Percentiles rank a stretch among this genome's conserved stretches.
These are phyloP conservation scores for Fonsecaea multimorphosa DNA, from an alignment of 2,329 filamentous ascomycete species.

Conservation along the genomic window DNA sequence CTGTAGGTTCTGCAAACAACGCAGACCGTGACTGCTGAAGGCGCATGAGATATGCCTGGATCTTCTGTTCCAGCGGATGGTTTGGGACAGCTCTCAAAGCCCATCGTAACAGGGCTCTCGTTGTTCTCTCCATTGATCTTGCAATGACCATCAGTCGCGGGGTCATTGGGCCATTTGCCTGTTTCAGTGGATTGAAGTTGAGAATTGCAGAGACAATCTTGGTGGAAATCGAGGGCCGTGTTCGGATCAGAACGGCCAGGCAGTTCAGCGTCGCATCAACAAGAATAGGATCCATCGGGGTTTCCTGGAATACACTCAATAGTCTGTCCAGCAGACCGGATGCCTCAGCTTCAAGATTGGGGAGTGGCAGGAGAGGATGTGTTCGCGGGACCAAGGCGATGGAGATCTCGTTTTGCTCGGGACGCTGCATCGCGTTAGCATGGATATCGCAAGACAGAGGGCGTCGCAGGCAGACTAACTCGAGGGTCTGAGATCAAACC, in stretches of 20 bases:
- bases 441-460: slow-evolving; percentile 3
- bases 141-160: slow-evolving; percentile 80
- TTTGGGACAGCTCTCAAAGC: slow-evolving; percentile 84
- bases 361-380: slow-evolving; percentile 78
- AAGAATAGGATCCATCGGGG: slow-evolving; percentile 83
- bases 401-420: slow-evolving; percentile 81
- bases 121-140: slow-evolving; percentile 94
- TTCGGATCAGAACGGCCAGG: slow-evolving; percentile 80
- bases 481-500: slow-evolving; percentile 80
- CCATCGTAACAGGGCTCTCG: slow-evolving; percentile 81
- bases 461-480: slow-evolving; percentile 59
- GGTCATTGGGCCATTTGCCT: slow-evolving; percentile 77
- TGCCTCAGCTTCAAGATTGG: slow-evolving; percentile 88
- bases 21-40: slow-evolving; percentile 79
- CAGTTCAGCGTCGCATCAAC: slow-evolving; percentile 92
- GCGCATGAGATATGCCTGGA: slow-evolving; percentile 86
- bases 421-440: slow-evolving; percentile 58
- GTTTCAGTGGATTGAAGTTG: slow-evolving; percentile 88
- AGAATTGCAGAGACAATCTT: slow-evolving; percentile 86
- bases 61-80: slow-evolving; percentile 74
- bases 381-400: slow-evolving; percentile 82
- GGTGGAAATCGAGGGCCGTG: slow-evolving; percentile 77
- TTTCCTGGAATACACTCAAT: slow-evolving; percentile 82
- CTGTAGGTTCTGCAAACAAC: slow-evolving; percentile 73
- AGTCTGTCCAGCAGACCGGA: slow-evolving; percentile 89